Evolutionary conservation across 176 grass and related monocot species (phyloP).

Genomic region (Alopecurus myosuroides): DNA sequence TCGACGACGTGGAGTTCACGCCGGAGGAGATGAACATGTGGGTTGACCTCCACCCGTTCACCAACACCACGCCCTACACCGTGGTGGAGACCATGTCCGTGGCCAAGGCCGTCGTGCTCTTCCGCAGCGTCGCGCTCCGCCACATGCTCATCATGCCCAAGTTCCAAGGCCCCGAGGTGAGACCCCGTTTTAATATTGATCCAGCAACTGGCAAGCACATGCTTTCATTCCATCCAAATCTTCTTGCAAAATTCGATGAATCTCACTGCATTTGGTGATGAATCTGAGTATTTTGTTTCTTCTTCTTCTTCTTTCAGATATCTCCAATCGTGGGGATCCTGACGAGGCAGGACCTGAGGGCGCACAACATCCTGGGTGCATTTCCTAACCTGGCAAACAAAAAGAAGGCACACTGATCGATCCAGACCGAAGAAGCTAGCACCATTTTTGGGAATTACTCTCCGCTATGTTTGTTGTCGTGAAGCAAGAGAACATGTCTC

Average conservation of each 20-base stretch:
- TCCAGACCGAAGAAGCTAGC: background rate
- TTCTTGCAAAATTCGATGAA: background rate
- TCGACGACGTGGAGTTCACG: slow-evolving; percentile 36
- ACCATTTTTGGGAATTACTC: slow-evolving; percentile 24
- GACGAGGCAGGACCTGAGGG: slow-evolving; percentile 84
- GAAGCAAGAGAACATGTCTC: background rate
- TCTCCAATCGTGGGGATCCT: slow-evolving; percentile 78
- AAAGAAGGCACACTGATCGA: slow-evolving; percentile 24
- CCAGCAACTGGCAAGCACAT: background rate
- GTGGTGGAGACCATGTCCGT: slow-evolving; percentile 98
- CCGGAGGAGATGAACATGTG: slow-evolving; percentile 78
- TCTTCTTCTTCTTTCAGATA: slow-evolving; percentile 45
- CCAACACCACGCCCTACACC: slow-evolving; percentile 92
- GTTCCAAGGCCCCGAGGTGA: slow-evolving; percentile 78
- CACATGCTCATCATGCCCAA: slow-evolving; percentile 94
- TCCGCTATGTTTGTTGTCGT: background rate
- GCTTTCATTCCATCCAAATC: background rate
- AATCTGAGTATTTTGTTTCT: background rate
- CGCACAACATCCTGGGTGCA: slow-evolving; percentile 64
- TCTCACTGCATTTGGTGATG: background rate
- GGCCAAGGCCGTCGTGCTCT: slow-evolving; percentile 91
- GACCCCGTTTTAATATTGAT: background rate
- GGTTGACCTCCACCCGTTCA: slow-evolving; percentile 78
- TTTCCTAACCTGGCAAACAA: slow-evolving; percentile 64
- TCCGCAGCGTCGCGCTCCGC: slow-evolving; percentile 65